Conservation (phyloP, 1,284 basidiomycete genomes). For the Leucoagaricus sp. region DNA sequence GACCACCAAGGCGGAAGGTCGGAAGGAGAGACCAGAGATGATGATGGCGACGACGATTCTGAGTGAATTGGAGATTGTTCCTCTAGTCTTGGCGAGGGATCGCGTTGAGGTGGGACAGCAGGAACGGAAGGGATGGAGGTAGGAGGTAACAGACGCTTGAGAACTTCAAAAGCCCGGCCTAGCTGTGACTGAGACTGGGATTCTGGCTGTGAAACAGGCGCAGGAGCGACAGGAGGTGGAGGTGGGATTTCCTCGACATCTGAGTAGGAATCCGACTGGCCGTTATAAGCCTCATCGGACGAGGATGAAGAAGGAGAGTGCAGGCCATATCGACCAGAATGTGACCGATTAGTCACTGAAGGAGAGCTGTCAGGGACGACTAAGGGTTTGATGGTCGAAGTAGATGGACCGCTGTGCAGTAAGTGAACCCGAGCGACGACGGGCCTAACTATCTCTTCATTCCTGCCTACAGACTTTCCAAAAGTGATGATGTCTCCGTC, state of each 20-base stretch:
- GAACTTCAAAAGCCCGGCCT: conserved; percentile 25
- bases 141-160: conserved; percentile 28
- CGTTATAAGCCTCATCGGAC: conserved; percentile 43
- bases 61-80: conserved; percentile 9
- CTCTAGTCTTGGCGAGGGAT: background rate
- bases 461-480: conserved; percentile 68
- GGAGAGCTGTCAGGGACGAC: conserved; percentile 27
- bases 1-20: conserved; percentile 8
- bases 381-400: conserved; percentile 29
- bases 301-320: conserved; percentile 43
- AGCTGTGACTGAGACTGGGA: conserved; percentile 10
- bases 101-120: background rate
- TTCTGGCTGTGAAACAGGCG: conserved; percentile 16
- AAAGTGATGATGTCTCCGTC: conserved; percentile 73
- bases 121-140: conserved; percentile 13
- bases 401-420: conserved; percentile 24
- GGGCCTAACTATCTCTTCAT: conserved; percentile 57
- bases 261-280: conserved; percentile 46
- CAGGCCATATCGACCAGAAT: conserved; percentile 50
- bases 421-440: conserved; percentile 60
- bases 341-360: conserved; percentile 21
- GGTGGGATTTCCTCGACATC: conserved; percentile 54
- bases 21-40: conserved; percentile 1
- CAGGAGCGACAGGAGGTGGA: conserved; percentile 19
- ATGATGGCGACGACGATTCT: conserved; percentile 3